A percentile compares a stretch with the other conserved stretches of the same genome.
phyloP scores from a whole-genome alignment of 1,284 basidiomycete species.

The Cutaneotrichosporon arboriforme region DNA sequence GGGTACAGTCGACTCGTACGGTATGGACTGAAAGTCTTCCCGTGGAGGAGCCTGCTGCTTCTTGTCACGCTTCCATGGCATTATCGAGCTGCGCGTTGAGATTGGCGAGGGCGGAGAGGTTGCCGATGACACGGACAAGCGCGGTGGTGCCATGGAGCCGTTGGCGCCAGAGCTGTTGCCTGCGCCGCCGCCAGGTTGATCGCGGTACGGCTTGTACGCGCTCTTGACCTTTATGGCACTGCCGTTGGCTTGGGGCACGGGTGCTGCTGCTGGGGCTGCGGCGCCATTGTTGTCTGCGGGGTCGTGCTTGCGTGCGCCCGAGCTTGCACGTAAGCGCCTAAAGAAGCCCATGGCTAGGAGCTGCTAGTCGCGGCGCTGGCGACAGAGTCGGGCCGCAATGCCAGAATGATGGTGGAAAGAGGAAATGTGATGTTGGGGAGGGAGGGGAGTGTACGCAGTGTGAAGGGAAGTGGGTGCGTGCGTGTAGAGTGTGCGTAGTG shows the following conservation, averaged over 20 bases:
- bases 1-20: constrained; percentile 4
- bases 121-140: too few species aligned
- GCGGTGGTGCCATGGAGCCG: too few species aligned
- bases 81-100: not conserved
- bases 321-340: constrained; percentile 13
- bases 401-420: not conserved
- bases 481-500: not conserved
- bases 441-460: not conserved
- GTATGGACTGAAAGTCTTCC: not conserved
- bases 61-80: not conserved
- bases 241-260: not conserved
- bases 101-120: not conserved
- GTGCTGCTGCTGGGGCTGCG: not conserved
- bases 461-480: not conserved
- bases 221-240: not conserved
- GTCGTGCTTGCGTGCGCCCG: constrained; percentile 6
- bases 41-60: not conserved
- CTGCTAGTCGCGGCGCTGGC: not conserved
- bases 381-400: not conserved
- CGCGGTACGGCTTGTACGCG: not conserved
- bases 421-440: not conserved
- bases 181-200: too few species aligned
- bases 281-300: too few species aligned
- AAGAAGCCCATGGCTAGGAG: constrained; percentile 16
- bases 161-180: too few species aligned